These are phyloP conservation scores for Fonsecaea multimorphosa DNA, from an alignment of 2,329 filamentous ascomycete species.

Conservation along the genomic window DNA sequence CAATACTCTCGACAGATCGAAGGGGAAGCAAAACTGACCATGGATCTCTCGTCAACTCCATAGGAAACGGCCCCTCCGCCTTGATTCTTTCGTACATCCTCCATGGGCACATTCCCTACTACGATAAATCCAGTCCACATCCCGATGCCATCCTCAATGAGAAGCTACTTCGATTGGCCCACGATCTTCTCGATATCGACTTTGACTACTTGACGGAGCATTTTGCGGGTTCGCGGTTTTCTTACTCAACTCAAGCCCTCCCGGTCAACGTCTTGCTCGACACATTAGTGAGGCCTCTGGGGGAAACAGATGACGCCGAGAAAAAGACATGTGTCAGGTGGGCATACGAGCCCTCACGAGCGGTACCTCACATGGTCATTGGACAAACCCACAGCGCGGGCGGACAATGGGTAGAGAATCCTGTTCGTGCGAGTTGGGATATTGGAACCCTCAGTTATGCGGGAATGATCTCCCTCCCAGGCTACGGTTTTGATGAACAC, in stretches of 20 bases:
- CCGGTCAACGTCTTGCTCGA: conserved; percentile 66
- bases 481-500: conserved; percentile 63
- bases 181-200: conserved; percentile 56
- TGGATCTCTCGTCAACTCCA: not conserved
- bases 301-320: conserved; percentile 62
- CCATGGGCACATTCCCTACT: conserved; percentile 65
- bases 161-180: conserved; percentile 56
- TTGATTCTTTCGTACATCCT: conserved; percentile 68
- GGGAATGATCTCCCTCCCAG: conserved; percentile 66
- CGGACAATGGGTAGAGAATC: conserved; percentile 66
- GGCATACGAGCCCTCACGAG: conserved; percentile 57
- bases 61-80: conserved; percentile 67
- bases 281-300: conserved; percentile 63
- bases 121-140: conserved; percentile 58
- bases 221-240: conserved; percentile 62
- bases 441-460: conserved; percentile 68
- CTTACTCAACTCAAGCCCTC: conserved; percentile 67
- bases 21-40: conserved; percentile 12
- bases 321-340: conserved; percentile 60
- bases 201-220: conserved; percentile 60
- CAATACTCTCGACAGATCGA: not conserved
- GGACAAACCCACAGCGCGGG: conserved; percentile 59
- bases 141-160: conserved; percentile 63
- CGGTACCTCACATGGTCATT: conserved; percentile 61
- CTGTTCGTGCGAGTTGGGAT: conserved; percentile 59